Evolutionary conservation across 192 early-diverging fungal species (phyloP).

Genomic region (Umbelopsis isabellina): DNA sequence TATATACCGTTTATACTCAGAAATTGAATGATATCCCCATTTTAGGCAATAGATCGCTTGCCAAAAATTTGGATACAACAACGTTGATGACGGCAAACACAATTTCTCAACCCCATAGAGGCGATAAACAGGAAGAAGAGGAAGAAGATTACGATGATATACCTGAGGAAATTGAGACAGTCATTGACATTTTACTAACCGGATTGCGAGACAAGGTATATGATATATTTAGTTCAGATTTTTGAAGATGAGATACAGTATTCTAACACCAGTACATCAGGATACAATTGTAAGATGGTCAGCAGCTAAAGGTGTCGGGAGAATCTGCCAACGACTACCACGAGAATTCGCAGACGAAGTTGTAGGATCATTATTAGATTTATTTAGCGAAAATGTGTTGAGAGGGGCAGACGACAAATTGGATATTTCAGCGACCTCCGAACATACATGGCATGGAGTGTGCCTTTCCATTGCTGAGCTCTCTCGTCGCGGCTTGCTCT

Average conservation of each 20-base stretch:
- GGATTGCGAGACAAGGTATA: slow-evolving; percentile 79
- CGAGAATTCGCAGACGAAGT: slow-evolving; percentile 83
- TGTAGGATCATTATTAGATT: slow-evolving; percentile 70
- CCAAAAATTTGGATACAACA: slow-evolving; percentile 49
- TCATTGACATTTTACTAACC: slow-evolving; percentile 84
- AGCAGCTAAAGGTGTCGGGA: slow-evolving; percentile 93
- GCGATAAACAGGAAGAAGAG: slow-evolving; percentile 30
- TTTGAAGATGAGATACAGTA: neutral
- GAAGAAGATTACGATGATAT: slow-evolving; percentile 73
- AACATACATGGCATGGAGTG: slow-evolving; percentile 93
- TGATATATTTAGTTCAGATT: slow-evolving; percentile 23
- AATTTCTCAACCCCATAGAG: neutral
- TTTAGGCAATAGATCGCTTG: slow-evolving; percentile 56
- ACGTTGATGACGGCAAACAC: neutral
- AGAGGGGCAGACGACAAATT: slow-evolving; percentile 34
- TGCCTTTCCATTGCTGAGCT: slow-evolving; percentile 92
- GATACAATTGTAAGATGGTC: slow-evolving; percentile 98
- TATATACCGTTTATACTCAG: neutral
- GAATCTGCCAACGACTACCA: slow-evolving; percentile 82
- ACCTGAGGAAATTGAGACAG: slow-evolving; percentile 79
- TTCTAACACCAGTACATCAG: slow-evolving; percentile 27
- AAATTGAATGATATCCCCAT: too few relatives aligned
- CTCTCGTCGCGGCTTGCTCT: slow-evolving; percentile 80
- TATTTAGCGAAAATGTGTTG: slow-evolving; percentile 84
- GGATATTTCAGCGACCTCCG: slow-evolving; percentile 81